Conservation (phyloP, 2,329 filamentous ascomycete genomes). For the Penicillium corylophilum region DNA sequence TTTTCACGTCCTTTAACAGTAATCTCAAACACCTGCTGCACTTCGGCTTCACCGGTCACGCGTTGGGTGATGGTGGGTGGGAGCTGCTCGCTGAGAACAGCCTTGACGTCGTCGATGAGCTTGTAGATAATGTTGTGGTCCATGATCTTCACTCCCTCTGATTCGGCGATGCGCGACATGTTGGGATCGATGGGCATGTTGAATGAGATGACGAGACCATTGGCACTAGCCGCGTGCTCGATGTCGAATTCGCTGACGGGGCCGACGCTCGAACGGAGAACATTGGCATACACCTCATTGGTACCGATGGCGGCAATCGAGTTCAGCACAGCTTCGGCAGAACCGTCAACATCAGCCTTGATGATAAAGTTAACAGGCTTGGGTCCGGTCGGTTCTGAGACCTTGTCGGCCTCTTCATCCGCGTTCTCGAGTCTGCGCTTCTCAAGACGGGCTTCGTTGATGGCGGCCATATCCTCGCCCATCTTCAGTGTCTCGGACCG, state of each 20-base stretch:
- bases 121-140: constrained; percentile 70
- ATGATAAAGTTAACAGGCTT: constrained; percentile 75
- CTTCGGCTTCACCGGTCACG: constrained; percentile 84
- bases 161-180: constrained; percentile 68
- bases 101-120: constrained; percentile 51
- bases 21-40: constrained; percentile 80
- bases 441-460: constrained; percentile 68
- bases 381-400: constrained; percentile 47
- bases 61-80: constrained; percentile 64
- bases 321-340: constrained; percentile 83
- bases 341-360: constrained; percentile 91
- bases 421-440: constrained; percentile 38
- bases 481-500: constrained; percentile 66
- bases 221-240: constrained; percentile 76
- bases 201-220: constrained; percentile 80
- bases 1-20: constrained; percentile 69
- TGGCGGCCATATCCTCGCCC: constrained; percentile 69
- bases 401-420: constrained; percentile 34
- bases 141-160: constrained; percentile 71
- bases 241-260: constrained; percentile 81
- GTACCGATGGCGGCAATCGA: constrained; percentile 77
- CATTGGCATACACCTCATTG: constrained; percentile 73
- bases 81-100: constrained; percentile 67
- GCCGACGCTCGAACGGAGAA: constrained; percentile 77
- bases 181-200: constrained; percentile 69